Base-by-base conservation (phyloP, 2,329 filamentous ascomycete genomes). In the Penicillium sp. region DNA sequence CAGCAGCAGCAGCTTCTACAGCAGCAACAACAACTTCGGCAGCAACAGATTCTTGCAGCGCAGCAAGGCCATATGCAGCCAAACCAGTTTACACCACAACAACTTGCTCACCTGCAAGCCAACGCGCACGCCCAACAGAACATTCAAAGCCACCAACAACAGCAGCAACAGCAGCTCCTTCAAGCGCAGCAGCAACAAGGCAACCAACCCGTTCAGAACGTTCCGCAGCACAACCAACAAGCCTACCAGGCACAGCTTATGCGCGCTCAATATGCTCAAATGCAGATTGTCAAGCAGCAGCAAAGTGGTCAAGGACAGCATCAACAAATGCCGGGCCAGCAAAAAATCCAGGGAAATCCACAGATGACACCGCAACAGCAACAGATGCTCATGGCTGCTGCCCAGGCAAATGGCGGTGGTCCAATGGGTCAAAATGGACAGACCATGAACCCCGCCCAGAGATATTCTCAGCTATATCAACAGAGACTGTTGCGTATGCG, bases 51-150 rank as follows among this genome's bases (percentile, higher is more conserved):
- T 50, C 62, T 73, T 38, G 68, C 72, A 24, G 60, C 69, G 22
- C 71, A 77, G 58, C 66, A 69, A 47, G 66, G 72, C 44, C 67
- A 72, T 59, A 59, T 74, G 48, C 64, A 64, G 18, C 61, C 65
- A 43, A 62, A 63, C 18, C 68, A 72, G 42, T 71, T 76, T 49
- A 75, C 71, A 5, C 73, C 74, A 4, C 74, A 77, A 54, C 71
- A 75, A 45, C 60, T 75, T 51, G 71, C 72, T 36, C 73, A 76
- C 40, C 56, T 76, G 55, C 76, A 77, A 42, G 75, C 64, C 67
- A 78, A 65, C 69, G 69, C 69, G 49, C 76, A 77, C 47, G 75
- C 75, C 24, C 77, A 77, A 53, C 77, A 79, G 48, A 76, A 76
- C 31, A 77, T 74, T 32, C 77, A 72, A 58, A 71, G 68, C 50